phyloP scores from a whole-genome alignment of 2,329 filamentous ascomycete genomes.

The Talaromyces sp. region DNA sequence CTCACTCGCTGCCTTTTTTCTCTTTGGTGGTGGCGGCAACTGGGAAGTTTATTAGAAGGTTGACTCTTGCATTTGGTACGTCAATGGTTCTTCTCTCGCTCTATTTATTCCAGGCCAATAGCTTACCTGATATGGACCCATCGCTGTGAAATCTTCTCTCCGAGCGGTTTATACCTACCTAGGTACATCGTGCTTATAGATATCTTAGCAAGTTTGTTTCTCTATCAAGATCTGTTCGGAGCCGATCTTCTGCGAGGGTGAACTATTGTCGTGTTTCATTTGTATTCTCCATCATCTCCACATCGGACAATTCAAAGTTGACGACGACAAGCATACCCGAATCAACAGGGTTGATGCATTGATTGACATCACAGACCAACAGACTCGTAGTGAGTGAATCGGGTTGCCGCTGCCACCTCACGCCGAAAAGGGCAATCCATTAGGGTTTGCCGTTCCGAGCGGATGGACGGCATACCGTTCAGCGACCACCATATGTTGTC shows the following conservation, averaged over 20 bases:
- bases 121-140: background rate
- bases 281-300: background rate
- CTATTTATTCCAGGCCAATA: conserved; percentile 13
- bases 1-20: background rate
- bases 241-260: background rate
- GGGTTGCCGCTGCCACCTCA: conserved; percentile 6
- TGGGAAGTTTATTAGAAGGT: background rate
- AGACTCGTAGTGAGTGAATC: background rate
- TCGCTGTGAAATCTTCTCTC: background rate
- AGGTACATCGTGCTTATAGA: background rate
- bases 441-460: conserved; percentile 9
- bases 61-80: background rate
- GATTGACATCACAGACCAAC: background rate
- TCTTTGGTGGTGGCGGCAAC: conserved; percentile 7
- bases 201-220: background rate
- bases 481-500: background rate
- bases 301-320: background rate
- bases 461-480: background rate
- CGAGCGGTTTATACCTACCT: too few species aligned
- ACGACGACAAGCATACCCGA: background rate
- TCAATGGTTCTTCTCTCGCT: background rate
- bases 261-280: background rate
- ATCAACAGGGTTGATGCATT: background rate
- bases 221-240: background rate
- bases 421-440: background rate